Conservation (phyloP, 257 asterid species). For the Ocimum tenuiflorum region DNA sequence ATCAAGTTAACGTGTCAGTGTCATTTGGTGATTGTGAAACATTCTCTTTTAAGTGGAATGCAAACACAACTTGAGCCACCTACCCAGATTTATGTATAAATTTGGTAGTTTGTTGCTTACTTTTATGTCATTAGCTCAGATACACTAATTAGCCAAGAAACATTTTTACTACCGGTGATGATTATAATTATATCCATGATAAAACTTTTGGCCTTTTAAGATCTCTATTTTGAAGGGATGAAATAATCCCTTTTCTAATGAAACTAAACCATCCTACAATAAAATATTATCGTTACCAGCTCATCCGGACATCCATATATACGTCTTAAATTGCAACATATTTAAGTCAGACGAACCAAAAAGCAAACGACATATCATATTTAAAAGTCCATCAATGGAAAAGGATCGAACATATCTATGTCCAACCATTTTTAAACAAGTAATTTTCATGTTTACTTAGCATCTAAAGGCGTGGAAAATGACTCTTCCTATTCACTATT, state of each 20-base stretch:
- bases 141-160: neutral
- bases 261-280: neutral
- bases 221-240: neutral
- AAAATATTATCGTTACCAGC: neutral
- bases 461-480: neutral
- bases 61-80: neutral
- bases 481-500: neutral
- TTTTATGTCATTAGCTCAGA: neutral
- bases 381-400: neutral
- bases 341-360: neutral
- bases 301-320: neutral
- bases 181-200: neutral
- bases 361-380: neutral
- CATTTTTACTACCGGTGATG: neutral
- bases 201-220: neutral
- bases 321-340: neutral
- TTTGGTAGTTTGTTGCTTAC: no score
- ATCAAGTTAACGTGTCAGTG: neutral
- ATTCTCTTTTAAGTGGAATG: neutral
- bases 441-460: neutral
- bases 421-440: neutral
- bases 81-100: neutral
- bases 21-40: neutral
- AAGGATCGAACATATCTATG: neutral
- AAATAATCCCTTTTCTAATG: neutral